A percentile compares a stretch with the other conserved stretches of the same genome.
These are phyloP conservation scores for Fraxinus platypoda DNA, from an alignment of 305 asterid genomes.

Conservation along the genomic window DNA sequence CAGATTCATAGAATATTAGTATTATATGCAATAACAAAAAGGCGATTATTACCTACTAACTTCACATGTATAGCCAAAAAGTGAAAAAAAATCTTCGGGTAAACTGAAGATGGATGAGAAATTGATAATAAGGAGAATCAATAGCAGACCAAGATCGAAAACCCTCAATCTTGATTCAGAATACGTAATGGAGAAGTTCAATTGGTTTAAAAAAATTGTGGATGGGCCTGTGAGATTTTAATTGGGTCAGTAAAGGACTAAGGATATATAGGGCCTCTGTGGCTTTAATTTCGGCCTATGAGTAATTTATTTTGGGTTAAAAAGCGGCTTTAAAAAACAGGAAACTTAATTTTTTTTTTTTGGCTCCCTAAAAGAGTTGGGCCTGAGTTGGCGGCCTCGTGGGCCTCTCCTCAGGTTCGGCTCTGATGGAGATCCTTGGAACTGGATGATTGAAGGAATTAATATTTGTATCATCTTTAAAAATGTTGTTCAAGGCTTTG, in stretches of 20 bases:
- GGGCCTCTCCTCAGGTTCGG: background rate
- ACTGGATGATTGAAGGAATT: background rate
- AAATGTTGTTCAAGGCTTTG: background rate
- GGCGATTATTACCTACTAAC: background rate
- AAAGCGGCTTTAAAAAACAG: background rate
- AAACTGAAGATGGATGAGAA: too few relatives aligned
- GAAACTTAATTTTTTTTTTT: too few relatives aligned
- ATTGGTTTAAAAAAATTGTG: background rate
- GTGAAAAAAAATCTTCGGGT: background rate
- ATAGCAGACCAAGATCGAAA: background rate
- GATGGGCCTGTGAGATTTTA: too few relatives aligned
- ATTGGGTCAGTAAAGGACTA: background rate
- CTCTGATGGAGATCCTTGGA: background rate
- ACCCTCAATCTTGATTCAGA: background rate
- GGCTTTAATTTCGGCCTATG: background rate
- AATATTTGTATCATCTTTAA: background rate
- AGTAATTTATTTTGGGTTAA: background rate
- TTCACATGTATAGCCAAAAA: background rate
- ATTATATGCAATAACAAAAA: background rate
- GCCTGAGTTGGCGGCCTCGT: background rate
- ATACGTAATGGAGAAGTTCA: background rate
- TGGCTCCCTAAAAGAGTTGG: background rate
- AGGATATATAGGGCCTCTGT: background rate
- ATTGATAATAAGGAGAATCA: background rate
- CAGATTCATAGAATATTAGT: background rate